Percentiles rank a stretch among this genome's conserved stretches.
phyloP scores from a whole-genome alignment of 225 moss, liverwort and hornwort genomes.

The Neckera pumila region DNA sequence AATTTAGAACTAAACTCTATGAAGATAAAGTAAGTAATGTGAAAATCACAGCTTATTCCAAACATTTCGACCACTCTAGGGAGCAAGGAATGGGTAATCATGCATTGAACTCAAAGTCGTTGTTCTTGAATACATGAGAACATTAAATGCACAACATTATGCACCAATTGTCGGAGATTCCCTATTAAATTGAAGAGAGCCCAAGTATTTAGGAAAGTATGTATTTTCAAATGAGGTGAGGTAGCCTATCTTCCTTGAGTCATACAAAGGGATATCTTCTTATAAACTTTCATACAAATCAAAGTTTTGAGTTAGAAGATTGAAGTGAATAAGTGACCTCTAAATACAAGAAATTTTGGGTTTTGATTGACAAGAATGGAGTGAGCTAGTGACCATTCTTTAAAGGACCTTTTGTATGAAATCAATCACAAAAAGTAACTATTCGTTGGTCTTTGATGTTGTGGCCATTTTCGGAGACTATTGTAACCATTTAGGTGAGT shows the following conservation, averaged over 20 bases:
- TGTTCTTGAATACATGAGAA: neutral
- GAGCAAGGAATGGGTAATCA: neutral
- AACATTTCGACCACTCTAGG: rapidly evolving
- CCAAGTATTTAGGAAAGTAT: neutral
- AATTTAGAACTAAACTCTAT: neutral
- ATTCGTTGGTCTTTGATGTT: neutral
- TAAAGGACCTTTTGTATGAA: neutral
- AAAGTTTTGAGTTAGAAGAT: neutral
- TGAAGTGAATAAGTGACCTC: neutral
- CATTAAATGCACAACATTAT: neutral
- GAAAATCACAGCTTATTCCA: no score
- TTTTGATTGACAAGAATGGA: no score
- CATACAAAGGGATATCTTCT: neutral
- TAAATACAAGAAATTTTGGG: no score
- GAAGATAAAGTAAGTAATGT: neutral
- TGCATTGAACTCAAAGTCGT: neutral
- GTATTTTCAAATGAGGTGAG: neutral
- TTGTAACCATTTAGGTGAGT: no score
- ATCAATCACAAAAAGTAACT: neutral
- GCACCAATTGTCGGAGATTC: rapidly evolving
- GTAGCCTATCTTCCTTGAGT: neutral
- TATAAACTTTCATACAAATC: no score
- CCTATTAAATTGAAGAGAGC: neutral
- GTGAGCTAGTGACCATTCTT: neutral
- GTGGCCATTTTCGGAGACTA: rapidly evolving